Evolutionary conservation across 176 grass and related monocot genomes (phyloP).

Genomic region (Eleusine indica): DNA sequence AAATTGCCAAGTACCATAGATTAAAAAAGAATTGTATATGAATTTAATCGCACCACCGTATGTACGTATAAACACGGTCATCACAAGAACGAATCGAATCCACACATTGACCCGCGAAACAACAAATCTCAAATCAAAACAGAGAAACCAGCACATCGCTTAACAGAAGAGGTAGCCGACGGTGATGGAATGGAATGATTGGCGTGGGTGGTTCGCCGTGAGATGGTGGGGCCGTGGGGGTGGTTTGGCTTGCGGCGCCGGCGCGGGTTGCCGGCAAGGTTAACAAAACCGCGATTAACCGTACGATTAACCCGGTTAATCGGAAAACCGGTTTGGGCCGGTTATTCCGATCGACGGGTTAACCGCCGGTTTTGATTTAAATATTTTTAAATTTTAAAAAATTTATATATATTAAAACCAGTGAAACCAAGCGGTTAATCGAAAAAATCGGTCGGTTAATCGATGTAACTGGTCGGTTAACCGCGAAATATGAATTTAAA

Average conservation of each 20-base stretch:
- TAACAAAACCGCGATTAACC: too few species aligned
- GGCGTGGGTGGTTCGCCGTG: neutral
- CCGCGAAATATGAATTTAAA: too few species aligned
- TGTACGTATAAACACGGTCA: neutral
- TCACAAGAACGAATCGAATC: slow-evolving; percentile 11
- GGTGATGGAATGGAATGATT: neutral
- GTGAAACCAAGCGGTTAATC: too few species aligned
- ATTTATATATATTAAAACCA: too few species aligned
- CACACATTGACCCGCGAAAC: neutral
- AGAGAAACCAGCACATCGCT: neutral
- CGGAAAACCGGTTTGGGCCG: too few species aligned
- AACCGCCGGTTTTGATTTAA: too few species aligned
- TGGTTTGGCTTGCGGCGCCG: neutral
- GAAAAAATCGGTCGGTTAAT: too few species aligned
- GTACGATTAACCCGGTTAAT: too few species aligned
- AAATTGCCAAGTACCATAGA: neutral
- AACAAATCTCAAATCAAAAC: neutral
- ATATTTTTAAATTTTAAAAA: too few species aligned
- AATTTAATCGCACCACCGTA: neutral
- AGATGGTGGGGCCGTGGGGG: neutral
- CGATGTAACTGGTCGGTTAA: too few species aligned
- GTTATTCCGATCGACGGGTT: too few species aligned
- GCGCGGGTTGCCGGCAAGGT: neutral
- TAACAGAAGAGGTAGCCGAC: slow-evolving; percentile 50
- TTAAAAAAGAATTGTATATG: neutral